Evolutionary conservation across 1,139 yeast species (phyloP), one percentile per base, ranked within the genome.

Genomic region (Candida frijolesensis): DNA sequence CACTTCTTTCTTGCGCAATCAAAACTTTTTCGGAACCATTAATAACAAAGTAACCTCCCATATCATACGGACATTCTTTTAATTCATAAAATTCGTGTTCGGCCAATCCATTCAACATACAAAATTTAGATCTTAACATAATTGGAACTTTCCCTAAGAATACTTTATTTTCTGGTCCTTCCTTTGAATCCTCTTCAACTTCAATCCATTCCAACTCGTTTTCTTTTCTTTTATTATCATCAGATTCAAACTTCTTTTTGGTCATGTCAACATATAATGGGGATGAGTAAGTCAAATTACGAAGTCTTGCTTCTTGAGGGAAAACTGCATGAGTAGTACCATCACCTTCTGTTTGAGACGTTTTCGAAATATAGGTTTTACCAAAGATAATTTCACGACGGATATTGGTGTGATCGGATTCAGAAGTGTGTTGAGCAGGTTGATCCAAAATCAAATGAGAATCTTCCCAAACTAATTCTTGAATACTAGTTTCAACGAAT

Each of bases 301-400:
- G 85, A 58, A 94, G 79, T 62, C 99, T 82, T 8, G 99, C 99
- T 70, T 95, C 99, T 71, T 95, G 99, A 10, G 99, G 99, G 68
- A 89, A 89, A 87, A 95, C 85, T 15, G 96, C 96, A 63, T 91
- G 95, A n/a, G 98, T 92, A 32, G 96, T 91, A 75, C 99, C 99
- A 73, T 95, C 99, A 32, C 98, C 97, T 75, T 95, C 99, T 18
- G 98, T 95, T 83, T 94, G 96, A 47, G 97, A 90, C 40, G 99
- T 99, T 63, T 94, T 89, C 39, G 98, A 91, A 60, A 95, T 84
- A 70, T 89, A 95, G 63, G 95, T 94, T 70, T 94, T 95, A 57
- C 99, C 99, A 72, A 95, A 95, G 29, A 92, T 85, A 65, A 95
- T 94, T 71, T 92, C 98, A 66, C 90, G 95, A 58, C 97, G 84